Base-by-base conservation (phyloP, 2,329 filamentous ascomycete genomes). In the Cladophialophora yegresii region DNA sequence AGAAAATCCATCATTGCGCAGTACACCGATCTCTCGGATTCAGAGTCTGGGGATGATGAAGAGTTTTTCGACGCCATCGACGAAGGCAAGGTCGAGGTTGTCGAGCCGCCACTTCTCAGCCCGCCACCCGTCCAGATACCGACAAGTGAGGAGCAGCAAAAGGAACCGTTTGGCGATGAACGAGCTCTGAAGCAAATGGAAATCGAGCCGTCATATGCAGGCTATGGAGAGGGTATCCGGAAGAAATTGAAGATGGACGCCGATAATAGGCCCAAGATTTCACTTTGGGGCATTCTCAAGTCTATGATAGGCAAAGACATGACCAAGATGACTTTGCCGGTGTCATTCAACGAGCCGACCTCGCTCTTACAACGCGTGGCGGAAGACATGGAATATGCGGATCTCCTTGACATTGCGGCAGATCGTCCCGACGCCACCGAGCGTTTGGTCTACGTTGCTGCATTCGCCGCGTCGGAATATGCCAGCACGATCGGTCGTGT, bases 231-330 rank as follows among this genome's bases (percentile, higher is more conserved):
- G 72, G 91, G 92, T 10, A 83, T 96, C 45, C 85, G 95, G 56
- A 85, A 85, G 67, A 88, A 84, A 71, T 83, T 98, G 47, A 93
- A 92, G 78, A 87, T 98, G 83, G 93, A 98, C 72, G 89, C 89
- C 33, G 95, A 99, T 75, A 87, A 99, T 74, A 83, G 95, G 72
- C 95, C 95, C 0, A 97, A 93, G 81, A 91, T 98, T 66, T 95
- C 90, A 32, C 87, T 99, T 50, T 99, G 95, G 95, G 89, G 90
- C 70, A 97, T 99, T 71, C 81, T 99, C 68, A 99, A 98, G 80
- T 98, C 93, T 23, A 98, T 99, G 95, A 96, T 99, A 77, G 95
- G 95, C 68, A 98, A 99, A 77, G 95, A 99, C 75, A 98, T 99
- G 95, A 98, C 95, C 43, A 98, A 96, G 81, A 99, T 99, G 93